Base-by-base conservation (phyloP, 257 asterid species). In the Nicotiana paniculata region DNA sequence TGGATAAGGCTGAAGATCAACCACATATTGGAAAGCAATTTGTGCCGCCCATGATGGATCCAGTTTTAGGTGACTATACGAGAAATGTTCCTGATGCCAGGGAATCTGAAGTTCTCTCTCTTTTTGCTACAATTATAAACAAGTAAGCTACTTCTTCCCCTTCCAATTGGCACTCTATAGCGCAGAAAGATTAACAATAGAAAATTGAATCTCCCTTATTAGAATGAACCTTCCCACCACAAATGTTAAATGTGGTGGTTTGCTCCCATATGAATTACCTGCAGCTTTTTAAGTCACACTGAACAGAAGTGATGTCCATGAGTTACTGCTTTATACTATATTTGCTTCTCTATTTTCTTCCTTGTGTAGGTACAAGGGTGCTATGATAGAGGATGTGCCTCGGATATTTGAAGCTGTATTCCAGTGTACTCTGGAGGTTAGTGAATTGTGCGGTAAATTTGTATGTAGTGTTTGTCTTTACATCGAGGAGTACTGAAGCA, bases 21-120 rank as follows among this genome's bases (percentile, higher is more conserved):
- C 91, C 98, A 48, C 95, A 87, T 81, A 94, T 93, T 18, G 99
- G 98, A 61, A 96, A 89, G 85, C 98, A 94, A 75, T 96, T 92
- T 84, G 98, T 96, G 84, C 98, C 97, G 26, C 99, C 98, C 18
- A 96, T 96, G 98, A 96, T 96, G 98, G 99, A 96, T 83, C 95
- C 97, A 33, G 96, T 96, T 82, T 98, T 96, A 53, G 97, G 96
- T 78, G 99, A 96, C 85, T 96, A 96, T 81, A 96, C 98, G 26
- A 90, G 99, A 79, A 96, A 96, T 86, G 83, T 96, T 81, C 98
- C 99, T 81, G 99, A 96, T 93, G 99, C 99, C 37, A 93, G 98
- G 86, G 99, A 96, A 86, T 96, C 99, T 0, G 99, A 96, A 96
- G 99, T 96, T 83, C 94, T 96, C 26, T 94, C 99, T 74, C 98